Conservation (phyloP, 257 asterid species). For the Buddleja alternifolia region DNA sequence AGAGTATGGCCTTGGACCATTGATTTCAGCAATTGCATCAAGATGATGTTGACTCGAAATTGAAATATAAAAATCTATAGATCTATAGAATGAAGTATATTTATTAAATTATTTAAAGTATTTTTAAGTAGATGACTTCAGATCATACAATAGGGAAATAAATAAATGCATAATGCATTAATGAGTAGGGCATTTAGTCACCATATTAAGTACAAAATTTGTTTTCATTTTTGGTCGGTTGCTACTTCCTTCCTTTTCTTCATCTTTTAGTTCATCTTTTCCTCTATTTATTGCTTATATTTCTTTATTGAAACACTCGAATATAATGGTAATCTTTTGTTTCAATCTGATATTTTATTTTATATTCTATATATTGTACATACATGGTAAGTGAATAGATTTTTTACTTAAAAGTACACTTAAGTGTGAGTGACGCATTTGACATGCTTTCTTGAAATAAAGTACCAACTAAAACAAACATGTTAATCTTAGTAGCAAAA, state of each 20-base stretch:
- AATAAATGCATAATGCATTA: conserved; percentile 34
- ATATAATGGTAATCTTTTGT: too few relatives aligned
- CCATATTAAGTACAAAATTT: conserved; percentile 20
- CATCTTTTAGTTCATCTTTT: too few relatives aligned
- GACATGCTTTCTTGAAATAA: too few relatives aligned
- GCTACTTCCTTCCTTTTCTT: neutral
- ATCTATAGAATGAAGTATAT: conserved; percentile 14
- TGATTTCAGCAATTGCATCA: conserved; percentile 29
- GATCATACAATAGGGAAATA: conserved; percentile 17
- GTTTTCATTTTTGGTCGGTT: conserved; percentile 32
- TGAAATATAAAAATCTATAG: conserved; percentile 24
- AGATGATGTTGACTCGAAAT: conserved; percentile 24
- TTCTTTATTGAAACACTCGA: too few relatives aligned
- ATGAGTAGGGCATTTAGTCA: conserved; percentile 27
- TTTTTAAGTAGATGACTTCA: neutral
- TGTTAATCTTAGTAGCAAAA: too few relatives aligned
- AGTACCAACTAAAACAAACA: too few relatives aligned
- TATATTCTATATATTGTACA: too few relatives aligned
- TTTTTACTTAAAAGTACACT: too few relatives aligned
- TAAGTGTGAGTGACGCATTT: too few relatives aligned
- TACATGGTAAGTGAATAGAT: too few relatives aligned
- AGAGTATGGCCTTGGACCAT: conserved; percentile 3
- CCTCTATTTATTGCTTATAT: too few relatives aligned
- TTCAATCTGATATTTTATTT: too few relatives aligned
- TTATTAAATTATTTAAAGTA: conserved; percentile 10